Percentiles rank a stretch among this genome's conserved stretches.
Conservation (phyloP, 1,284 basidiomycete species). For the Sparassis latifolia region DNA sequence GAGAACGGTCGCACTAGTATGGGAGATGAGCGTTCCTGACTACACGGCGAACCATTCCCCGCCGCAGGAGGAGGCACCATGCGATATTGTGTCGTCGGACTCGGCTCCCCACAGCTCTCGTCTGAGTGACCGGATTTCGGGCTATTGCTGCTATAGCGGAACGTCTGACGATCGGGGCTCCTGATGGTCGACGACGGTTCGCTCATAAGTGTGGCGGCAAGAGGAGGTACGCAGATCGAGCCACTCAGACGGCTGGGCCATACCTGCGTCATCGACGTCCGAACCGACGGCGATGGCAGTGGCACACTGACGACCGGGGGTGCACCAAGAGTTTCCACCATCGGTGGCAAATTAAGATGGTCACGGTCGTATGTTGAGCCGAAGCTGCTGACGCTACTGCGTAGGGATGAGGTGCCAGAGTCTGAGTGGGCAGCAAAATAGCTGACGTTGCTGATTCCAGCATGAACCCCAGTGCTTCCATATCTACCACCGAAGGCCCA, state of each 20-base stretch:
- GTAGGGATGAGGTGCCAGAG: constrained; percentile 19
- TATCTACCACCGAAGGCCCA: constrained; percentile 17
- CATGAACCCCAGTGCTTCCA: constrained; percentile 4
- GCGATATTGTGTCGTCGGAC: too few species aligned
- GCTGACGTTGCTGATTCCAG: constrained; percentile 12
- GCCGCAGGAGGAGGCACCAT: too few species aligned
- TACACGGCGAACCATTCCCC: constrained; percentile 31
- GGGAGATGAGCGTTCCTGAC: constrained; percentile 28
- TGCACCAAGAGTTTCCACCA: constrained; percentile 8
- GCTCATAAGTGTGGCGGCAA: constrained; percentile 9
- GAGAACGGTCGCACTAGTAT: constrained; percentile 62
- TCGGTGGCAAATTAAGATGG: constrained; percentile 12
- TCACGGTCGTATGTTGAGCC: constrained; percentile 37
- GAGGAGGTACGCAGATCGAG: constrained; percentile 11
- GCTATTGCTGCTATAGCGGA: constrained; percentile 8
- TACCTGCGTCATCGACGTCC: constrained; percentile 9
- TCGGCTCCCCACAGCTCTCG: constrained; percentile 20
- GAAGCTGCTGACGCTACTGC: constrained; percentile 33
- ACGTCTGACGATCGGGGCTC: constrained; percentile 6
- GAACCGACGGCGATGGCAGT: constrained; percentile 6
- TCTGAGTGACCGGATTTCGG: background rate
- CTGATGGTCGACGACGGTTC: constrained; percentile 12
- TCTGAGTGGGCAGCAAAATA: constrained; percentile 14
- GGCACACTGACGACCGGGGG: constrained; percentile 8
- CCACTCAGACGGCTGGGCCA: constrained; percentile 16